Base-by-base conservation (phyloP, 1,284 basidiomycete species). In the Filobasidium uniguttulatum region DNA sequence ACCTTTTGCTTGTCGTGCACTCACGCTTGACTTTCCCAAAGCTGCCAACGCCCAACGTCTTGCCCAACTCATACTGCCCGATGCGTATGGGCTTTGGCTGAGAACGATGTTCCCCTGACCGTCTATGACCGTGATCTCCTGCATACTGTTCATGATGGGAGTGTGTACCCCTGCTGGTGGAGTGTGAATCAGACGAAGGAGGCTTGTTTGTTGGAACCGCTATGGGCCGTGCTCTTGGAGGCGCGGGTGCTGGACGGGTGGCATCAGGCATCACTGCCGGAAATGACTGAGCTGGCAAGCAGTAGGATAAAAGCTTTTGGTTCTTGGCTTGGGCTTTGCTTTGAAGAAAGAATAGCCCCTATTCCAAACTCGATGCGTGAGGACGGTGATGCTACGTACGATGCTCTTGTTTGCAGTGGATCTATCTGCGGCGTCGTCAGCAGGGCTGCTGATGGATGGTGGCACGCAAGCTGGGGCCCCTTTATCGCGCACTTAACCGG, bases 21-120 rank as follows among this genome's bases (percentile, higher is more conserved):
- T 69, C 68, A 93, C 90, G 85, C 75, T 96, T 97, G 65, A 98
- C 93, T 70, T 96, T 96, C 52, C 91, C 93, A 70, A 97, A 98
- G 12, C 87, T 91, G 17, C 93, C 93, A 54, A 73, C 72, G 0
- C 76, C 75, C 8, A 77, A 62, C 1, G 75, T 76, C 49, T 72
- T 66, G 48, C 71, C 68, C 37, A 74, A 63, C 55, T 71, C 67
- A 51, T 74, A 73, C 59, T 68, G 67, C 22, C 69, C 69, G 34
- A 71, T 62, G 47, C 63, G 59, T 15, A 65, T 62, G 48, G 66
- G 64, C 28, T 62, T 48, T 20, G 37, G 19, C 30, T 44, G 17
- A 4, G 38, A 19, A 15, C 29, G 23, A 9, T 34, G 23, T 7
- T 48, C 38, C 14, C 50, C 50, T 15, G 14, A 12, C 3, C 25